A percentile compares a stretch with the other conserved stretches of the same genome.
Conservation (phyloP, 148 eudicot species). For the Mesembryanthemum crystallinum region DNA sequence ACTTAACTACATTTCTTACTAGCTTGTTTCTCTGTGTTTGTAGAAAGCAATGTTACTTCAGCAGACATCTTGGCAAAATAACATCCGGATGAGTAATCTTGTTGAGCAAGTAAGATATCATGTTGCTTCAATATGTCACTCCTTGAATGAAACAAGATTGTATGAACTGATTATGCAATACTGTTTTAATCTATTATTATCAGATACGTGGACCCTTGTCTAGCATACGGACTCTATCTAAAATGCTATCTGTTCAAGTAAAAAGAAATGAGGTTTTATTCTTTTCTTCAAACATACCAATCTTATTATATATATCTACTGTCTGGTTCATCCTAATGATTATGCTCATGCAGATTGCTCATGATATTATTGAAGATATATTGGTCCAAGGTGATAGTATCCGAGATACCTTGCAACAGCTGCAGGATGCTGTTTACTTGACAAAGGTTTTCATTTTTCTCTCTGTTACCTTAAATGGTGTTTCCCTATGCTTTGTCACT, state of each 20-base stretch:
- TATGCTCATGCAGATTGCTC: constrained; percentile 56
- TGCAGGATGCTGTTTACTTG: constrained; percentile 92
- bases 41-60: constrained; percentile 95
- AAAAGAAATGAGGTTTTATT: constrained; percentile 74
- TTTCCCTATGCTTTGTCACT: background rate
- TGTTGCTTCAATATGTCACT: constrained; percentile 14
- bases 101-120: constrained; percentile 80
- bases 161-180: constrained; percentile 20
- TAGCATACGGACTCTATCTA: constrained; percentile 73
- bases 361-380: constrained; percentile 84
- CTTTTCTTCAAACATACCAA: background rate
- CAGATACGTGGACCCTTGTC: constrained; percentile 96
- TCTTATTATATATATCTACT: background rate
- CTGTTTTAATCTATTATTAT: constrained; percentile 24
- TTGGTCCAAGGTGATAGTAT: constrained; percentile 75
- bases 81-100: constrained; percentile 80
- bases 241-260: constrained; percentile 66
- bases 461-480: background rate
- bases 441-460: constrained; percentile 58
- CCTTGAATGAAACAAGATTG: background rate
- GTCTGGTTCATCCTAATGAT: background rate
- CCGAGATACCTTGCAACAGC: constrained; percentile 75
- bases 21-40: constrained; percentile 16
- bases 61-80: constrained; percentile 97
- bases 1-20: background rate